phyloP scores from a whole-genome alignment of 176 grass and related monocot genomes.

The Rhynchospora pubera region DNA sequence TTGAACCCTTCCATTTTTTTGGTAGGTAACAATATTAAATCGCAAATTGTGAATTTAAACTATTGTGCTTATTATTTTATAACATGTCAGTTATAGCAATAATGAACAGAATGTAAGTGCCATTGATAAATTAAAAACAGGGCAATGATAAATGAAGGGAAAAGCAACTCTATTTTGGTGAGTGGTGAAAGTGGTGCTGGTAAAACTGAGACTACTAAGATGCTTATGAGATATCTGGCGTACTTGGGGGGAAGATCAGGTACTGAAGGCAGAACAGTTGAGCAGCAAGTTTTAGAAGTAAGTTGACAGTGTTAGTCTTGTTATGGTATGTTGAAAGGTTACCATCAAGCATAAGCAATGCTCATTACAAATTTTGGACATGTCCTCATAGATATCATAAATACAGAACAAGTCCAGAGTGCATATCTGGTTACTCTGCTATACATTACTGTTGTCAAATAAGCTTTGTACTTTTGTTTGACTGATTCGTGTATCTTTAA shows the following conservation, averaged over 20 bases:
- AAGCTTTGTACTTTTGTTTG: conserved; percentile 10
- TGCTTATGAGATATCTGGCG: conserved; percentile 99
- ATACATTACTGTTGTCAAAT: neutral
- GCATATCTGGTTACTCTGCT: neutral
- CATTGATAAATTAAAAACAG: conserved; percentile 40
- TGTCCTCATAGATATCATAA: neutral
- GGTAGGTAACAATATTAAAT: neutral
- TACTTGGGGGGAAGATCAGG: conserved; percentile 89
- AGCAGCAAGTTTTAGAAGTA: conserved; percentile 99
- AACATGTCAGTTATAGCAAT: neutral
- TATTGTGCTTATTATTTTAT: conserved; percentile 16
- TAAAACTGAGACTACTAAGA: conserved; percentile 99
- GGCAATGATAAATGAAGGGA: conserved; percentile 99
- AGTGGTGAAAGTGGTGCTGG: conserved; percentile 99
- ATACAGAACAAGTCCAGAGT: neutral
- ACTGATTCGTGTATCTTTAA: conserved; percentile 24
- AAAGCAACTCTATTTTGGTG: conserved; percentile 97
- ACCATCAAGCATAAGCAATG: neutral
- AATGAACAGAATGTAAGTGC: neutral
- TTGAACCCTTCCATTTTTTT: neutral
- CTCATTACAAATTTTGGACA: neutral
- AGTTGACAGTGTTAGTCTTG: conserved; percentile 23
- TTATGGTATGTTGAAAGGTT: neutral
- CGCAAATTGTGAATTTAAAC: conserved; percentile 15
- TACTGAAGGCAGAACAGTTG: conserved; percentile 96